phyloP scores from a whole-genome alignment of 1,139 yeast species.

The Diutina rugosa region DNA sequence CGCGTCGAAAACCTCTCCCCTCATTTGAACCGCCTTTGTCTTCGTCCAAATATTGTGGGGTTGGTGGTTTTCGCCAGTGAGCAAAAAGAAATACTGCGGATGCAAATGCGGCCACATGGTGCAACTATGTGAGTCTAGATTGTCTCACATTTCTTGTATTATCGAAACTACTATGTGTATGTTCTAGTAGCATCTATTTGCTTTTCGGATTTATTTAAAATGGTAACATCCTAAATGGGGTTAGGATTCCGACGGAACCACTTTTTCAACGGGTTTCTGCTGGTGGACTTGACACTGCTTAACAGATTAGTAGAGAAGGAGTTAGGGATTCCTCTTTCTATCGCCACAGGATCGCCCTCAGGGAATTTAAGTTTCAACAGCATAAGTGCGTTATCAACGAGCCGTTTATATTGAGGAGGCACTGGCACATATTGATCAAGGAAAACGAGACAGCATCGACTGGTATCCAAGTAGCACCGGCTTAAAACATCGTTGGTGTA shows the following conservation, averaged over 20 bases:
- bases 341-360: background rate
- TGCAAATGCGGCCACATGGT: too few relatives aligned
- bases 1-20: too few relatives aligned
- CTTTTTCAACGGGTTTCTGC: slow-evolving; percentile 1
- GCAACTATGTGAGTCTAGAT: too few relatives aligned
- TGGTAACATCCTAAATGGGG: background rate
- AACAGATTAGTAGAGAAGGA: background rate
- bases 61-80: too few relatives aligned
- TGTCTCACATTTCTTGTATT: too few relatives aligned
- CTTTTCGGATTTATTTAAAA: too few relatives aligned
- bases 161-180: too few relatives aligned
- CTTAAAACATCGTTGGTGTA: slow-evolving; percentile 21
- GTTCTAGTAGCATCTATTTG: too few relatives aligned
- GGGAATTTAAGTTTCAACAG: background rate
- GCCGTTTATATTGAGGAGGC: background rate
- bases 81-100: too few relatives aligned
- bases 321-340: background rate
- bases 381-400: background rate
- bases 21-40: too few relatives aligned
- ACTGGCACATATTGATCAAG: slow-evolving; percentile 8
- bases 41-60: too few relatives aligned
- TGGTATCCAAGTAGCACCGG: slow-evolving; percentile 19
- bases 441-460: slow-evolving; percentile 20
- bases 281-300: background rate
- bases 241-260: background rate